These are phyloP conservation scores for Linnemannia zychae DNA, from an alignment of 192 early-diverging fungal genomes.

Conservation along the genomic window DNA sequence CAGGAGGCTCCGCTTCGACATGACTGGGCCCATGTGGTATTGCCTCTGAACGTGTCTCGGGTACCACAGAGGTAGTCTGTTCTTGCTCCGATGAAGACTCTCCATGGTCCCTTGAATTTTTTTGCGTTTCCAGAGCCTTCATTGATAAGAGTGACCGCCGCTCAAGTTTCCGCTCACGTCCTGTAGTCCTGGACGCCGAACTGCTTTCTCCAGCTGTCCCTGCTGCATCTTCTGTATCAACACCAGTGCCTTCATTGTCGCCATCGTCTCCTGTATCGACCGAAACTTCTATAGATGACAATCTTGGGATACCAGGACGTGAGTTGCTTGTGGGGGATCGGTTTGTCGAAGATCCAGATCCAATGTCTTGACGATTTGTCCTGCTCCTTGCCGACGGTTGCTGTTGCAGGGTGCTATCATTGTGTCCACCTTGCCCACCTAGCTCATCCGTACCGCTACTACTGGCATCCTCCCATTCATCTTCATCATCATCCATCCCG, in stretches of 20 bases:
- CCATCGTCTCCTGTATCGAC: slow-evolving; percentile 48
- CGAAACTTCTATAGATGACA: slow-evolving; percentile 9
- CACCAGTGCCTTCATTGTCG: slow-evolving; percentile 26
- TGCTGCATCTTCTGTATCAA: slow-evolving; percentile 49
- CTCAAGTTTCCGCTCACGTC: not conserved
- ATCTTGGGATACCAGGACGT: not conserved
- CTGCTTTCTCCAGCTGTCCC: slow-evolving; percentile 32
- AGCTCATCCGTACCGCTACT: slow-evolving; percentile 3
- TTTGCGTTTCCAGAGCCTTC: not conserved
- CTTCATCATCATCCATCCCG: slow-evolving; percentile 52
- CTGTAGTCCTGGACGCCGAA: not conserved
- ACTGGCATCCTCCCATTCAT: slow-evolving; percentile 40
- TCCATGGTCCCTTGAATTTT: slow-evolving; percentile 11
- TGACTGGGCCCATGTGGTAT: not conserved
- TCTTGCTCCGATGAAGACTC: slow-evolving; percentile 39
- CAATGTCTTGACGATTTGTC: not conserved
- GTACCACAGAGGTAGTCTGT: not conserved
- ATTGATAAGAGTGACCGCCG: slow-evolving; percentile 5
- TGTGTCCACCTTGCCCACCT: not conserved
- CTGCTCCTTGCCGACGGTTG: not conserved
- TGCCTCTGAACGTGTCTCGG: not conserved
- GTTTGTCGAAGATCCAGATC: not conserved
- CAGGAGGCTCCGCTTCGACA: not conserved
- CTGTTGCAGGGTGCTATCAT: not conserved
- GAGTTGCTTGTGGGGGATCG: not conserved